phyloP scores from a whole-genome alignment of 352 stramenopile species.

The Phytophthora brassicae region DNA sequence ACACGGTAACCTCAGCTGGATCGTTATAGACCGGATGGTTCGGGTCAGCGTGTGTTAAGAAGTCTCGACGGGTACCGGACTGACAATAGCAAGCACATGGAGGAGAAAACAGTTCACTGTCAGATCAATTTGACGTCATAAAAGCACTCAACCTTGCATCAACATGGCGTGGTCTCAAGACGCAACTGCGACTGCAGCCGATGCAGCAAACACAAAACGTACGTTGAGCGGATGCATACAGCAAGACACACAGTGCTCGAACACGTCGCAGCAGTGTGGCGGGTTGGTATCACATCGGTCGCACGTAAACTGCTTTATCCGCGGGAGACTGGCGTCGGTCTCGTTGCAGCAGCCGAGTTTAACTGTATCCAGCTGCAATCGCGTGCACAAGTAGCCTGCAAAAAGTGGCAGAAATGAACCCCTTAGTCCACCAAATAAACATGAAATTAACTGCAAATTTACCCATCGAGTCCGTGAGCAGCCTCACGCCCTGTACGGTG shows the following conservation, averaged over 20 bases:
- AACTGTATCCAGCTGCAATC: slow-evolving; percentile 40
- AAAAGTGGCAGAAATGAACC: background rate
- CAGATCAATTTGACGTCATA: slow-evolving; percentile 1
- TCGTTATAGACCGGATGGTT: slow-evolving; percentile 67
- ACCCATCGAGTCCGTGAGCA: slow-evolving; percentile 64
- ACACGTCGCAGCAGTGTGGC: slow-evolving; percentile 70
- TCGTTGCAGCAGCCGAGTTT: slow-evolving; percentile 66
- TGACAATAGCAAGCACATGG: slow-evolving; percentile 18
- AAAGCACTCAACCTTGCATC: slow-evolving; percentile 7
- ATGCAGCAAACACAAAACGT: slow-evolving; percentile 10
- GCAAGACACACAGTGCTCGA: slow-evolving; percentile 75
- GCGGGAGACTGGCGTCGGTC: slow-evolving; percentile 46
- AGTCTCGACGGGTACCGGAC: slow-evolving; percentile 58
- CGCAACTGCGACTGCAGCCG: slow-evolving; percentile 8
- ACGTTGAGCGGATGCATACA: slow-evolving; percentile 83
- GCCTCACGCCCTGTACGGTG: slow-evolving; percentile 47
- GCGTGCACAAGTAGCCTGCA: slow-evolving; percentile 54
- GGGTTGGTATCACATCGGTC: slow-evolving; percentile 62
- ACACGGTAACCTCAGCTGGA: slow-evolving; percentile 55
- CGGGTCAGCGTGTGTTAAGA: slow-evolving; percentile 58
- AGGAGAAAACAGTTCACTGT: slow-evolving; percentile 17
- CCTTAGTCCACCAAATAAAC: slow-evolving; percentile 10
- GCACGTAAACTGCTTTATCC: slow-evolving; percentile 63
- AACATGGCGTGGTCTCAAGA: background rate
- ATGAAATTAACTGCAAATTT: background rate